Evolutionary conservation across 176 grass and related monocot genomes (phyloP).

Genomic region (Juncus inflexus): DNA sequence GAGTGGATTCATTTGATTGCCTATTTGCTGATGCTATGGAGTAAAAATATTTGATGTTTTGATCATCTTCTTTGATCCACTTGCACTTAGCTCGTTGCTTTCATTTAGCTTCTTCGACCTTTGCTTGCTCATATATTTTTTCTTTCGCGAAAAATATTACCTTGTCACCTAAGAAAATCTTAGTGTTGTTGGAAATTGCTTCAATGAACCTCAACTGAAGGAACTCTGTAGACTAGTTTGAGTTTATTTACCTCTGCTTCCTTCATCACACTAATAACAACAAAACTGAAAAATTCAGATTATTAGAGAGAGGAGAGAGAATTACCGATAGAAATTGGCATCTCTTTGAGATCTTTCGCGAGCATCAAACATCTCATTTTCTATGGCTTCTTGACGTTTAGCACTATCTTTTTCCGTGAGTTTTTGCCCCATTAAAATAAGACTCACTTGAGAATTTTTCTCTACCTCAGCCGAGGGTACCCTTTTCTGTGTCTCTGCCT

Average conservation of each 20-base stretch:
- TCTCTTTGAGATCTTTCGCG: slow-evolving; percentile 75
- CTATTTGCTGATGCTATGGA: too few species aligned
- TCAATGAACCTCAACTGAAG: slow-evolving; percentile 95
- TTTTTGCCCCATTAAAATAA: slow-evolving; percentile 94
- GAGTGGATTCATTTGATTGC: too few species aligned
- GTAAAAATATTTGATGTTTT: too few species aligned
- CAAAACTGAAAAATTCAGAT: neutral
- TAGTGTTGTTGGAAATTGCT: slow-evolving; percentile 88
- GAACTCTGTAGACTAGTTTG: slow-evolving; percentile 88
- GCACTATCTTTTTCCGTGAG: slow-evolving; percentile 87
- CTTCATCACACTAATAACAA: slow-evolving; percentile 53
- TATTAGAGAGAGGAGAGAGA: neutral
- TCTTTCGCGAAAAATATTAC: slow-evolving; percentile 32
- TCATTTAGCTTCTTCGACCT: too few species aligned
- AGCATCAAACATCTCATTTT: slow-evolving; percentile 90
- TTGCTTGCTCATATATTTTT: too few species aligned
- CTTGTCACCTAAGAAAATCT: slow-evolving; percentile 98
- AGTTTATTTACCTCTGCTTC: slow-evolving; percentile 90
- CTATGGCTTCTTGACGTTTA: slow-evolving; percentile 85
- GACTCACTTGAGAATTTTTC: slow-evolving; percentile 94
- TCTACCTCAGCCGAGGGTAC: slow-evolving; percentile 93
- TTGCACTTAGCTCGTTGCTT: too few species aligned
- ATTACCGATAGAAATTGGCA: slow-evolving; percentile 75
- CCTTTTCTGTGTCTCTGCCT: slow-evolving; percentile 95
- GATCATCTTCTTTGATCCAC: too few species aligned